These are phyloP conservation scores for Zhuliangozyma blackwelliae DNA, from an alignment of 1,139 yeast species.

Conservation along the genomic window DNA sequence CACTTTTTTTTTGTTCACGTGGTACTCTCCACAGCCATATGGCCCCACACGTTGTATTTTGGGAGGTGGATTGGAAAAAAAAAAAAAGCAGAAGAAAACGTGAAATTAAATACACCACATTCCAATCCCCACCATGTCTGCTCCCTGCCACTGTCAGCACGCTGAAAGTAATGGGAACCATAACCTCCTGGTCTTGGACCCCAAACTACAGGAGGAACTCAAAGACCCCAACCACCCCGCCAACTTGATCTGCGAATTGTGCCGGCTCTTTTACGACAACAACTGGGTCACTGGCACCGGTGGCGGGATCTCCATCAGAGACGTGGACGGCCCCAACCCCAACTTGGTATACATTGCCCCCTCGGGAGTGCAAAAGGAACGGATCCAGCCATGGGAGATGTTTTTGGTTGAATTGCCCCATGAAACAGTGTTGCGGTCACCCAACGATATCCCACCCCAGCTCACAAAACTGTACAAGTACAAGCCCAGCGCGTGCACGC, in stretches of 20 bases:
- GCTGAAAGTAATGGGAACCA: conserved; percentile 1
- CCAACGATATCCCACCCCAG: conserved; percentile 42
- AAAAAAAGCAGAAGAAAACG: too few relatives aligned
- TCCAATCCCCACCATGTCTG: conserved; percentile 11
- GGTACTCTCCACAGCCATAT: too few relatives aligned
- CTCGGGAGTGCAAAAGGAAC: conserved; percentile 91
- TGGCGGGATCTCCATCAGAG: conserved; percentile 84
- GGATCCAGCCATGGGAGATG: conserved; percentile 77
- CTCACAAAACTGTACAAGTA: conserved; percentile 43
- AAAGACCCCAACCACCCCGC: conserved; percentile 74
- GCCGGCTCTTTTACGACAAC: conserved; percentile 69
- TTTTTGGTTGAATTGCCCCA: conserved; percentile 64
- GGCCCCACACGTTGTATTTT: too few relatives aligned
- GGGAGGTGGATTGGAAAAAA: too few relatives aligned
- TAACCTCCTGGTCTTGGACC: conserved; percentile 3
- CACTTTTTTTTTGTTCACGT: too few relatives aligned
- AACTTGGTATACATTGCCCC: conserved; percentile 77
- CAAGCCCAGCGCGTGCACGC: conserved; percentile 93
- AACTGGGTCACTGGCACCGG: conserved; percentile 97
- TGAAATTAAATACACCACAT: too few relatives aligned
- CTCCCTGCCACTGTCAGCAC: conserved; percentile 16
- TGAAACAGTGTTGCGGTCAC: conserved; percentile 56
- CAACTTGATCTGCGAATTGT: conserved; percentile 75
- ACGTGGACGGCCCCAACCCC: conserved; percentile 41
- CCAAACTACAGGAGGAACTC: conserved; percentile 12